Conservation (phyloP, 345 rosid species). For the Salix udensis region DNA sequence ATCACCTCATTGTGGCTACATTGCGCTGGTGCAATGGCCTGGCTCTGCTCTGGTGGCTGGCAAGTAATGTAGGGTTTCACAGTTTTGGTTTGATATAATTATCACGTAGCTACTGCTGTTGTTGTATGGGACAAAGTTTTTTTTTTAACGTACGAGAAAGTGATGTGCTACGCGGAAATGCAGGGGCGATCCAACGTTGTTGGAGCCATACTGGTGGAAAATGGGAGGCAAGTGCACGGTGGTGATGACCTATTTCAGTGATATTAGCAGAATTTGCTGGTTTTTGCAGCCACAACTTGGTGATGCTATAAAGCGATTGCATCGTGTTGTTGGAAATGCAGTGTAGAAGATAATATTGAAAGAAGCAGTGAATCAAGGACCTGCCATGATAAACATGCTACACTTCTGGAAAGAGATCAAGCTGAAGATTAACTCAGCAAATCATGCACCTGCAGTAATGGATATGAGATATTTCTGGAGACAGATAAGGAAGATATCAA, state of each 20-base stretch:
- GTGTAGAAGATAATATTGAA: too few relatives aligned
- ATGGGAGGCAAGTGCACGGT: conserved; percentile 57
- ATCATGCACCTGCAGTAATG: too few relatives aligned
- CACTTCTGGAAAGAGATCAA: too few relatives aligned
- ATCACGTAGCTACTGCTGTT: too few relatives aligned
- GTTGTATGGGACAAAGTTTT: neutral
- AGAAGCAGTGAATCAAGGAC: too few relatives aligned
- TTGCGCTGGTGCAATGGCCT: neutral
- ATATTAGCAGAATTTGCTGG: conserved; percentile 58
- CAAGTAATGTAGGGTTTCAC: neutral
- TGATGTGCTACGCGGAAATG: neutral
- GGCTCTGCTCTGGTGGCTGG: neutral
- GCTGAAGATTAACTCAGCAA: too few relatives aligned
- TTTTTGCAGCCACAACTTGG: conserved; percentile 62
- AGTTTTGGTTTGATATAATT: neutral
- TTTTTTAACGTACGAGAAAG: neutral
- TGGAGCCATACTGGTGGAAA: conserved; percentile 65
- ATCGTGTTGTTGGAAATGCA: conserved; percentile 62
- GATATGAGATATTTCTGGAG: too few relatives aligned
- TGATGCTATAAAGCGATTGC: conserved; percentile 58
- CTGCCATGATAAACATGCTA: too few relatives aligned
- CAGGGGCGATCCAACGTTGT: conserved; percentile 93
- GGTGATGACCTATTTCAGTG: conserved; percentile 85
- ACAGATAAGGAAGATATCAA: too few relatives aligned
- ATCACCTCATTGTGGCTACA: neutral